Conservation (phyloP, 805 yeast genomes). For the Kockiozyma suomiensis region DNA sequence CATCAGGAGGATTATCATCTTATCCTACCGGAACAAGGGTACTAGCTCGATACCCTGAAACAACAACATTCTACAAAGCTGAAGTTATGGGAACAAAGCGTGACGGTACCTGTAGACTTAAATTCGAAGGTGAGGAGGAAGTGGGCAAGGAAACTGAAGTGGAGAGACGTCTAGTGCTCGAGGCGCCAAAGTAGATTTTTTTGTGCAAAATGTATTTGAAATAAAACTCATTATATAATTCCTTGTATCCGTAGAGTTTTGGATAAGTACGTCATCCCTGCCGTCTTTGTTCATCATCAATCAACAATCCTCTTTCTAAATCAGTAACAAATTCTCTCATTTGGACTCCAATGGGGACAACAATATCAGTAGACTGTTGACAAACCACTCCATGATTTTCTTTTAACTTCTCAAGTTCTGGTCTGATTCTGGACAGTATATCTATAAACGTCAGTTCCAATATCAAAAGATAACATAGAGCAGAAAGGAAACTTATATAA, state of each 20-base stretch:
- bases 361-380: slow-evolving; percentile 14
- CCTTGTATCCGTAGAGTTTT: neutral
- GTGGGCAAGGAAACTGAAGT: slow-evolving; percentile 95
- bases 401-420: slow-evolving; percentile 11
- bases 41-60: slow-evolving; percentile 93
- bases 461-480: neutral
- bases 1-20: slow-evolving; percentile 47
- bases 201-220: neutral
- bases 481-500: slow-evolving; percentile 19
- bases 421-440: slow-evolving; percentile 13
- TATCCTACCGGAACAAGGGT: slow-evolving; percentile 81
- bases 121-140: slow-evolving; percentile 97
- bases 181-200: slow-evolving; percentile 46
- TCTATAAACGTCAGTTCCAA: neutral
- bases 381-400: slow-evolving; percentile 5
- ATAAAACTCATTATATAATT: no score
- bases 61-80: slow-evolving; percentile 95
- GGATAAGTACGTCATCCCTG: neutral
- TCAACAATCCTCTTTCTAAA: slow-evolving; percentile 15
- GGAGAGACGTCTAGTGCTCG: slow-evolving; percentile 76
- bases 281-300: slow-evolving; percentile 9
- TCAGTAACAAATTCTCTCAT: slow-evolving; percentile 17
- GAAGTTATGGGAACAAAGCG: slow-evolving; percentile 77
- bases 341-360: slow-evolving; percentile 19
- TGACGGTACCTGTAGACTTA: slow-evolving; percentile 74